Evolutionary conservation across 2,329 filamentous ascomycete genomes (phyloP).

Genomic region (Colletotrichum sp.): DNA sequence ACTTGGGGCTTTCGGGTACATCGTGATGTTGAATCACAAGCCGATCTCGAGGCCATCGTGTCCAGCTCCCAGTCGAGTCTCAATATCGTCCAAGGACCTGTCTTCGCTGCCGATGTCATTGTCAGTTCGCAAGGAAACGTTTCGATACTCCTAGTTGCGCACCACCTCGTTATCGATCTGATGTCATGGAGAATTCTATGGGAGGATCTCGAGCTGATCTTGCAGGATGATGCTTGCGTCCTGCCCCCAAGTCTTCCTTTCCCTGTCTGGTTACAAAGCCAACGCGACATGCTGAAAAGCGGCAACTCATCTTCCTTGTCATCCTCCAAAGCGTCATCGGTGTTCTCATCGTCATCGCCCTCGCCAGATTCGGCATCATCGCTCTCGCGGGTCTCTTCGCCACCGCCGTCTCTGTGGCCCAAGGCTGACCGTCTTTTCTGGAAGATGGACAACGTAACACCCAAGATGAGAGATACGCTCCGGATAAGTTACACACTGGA

Average conservation of each 20-base stretch:
- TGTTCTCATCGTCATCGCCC: not conserved
- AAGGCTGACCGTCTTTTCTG: not conserved
- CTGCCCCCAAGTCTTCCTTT: not conserved
- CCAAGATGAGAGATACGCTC: not conserved
- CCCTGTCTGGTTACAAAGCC: not conserved
- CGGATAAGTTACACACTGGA: not conserved
- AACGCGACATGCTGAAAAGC: not conserved
- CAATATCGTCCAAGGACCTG: not conserved
- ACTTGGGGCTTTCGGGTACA: not conserved
- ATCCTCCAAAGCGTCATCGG: not conserved
- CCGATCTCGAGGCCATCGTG: not conserved
- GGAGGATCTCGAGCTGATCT: not conserved
- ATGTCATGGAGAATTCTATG: not conserved
- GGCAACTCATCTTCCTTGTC: fast-evolving
- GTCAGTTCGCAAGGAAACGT: not conserved
- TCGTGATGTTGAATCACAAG: not conserved
- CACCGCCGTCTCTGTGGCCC: not conserved
- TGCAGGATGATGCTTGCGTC: not conserved
- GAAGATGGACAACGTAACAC: not conserved
- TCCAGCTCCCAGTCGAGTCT: not conserved
- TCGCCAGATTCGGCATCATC: not conserved
- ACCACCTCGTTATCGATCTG: not conserved
- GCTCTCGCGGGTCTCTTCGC: not conserved
- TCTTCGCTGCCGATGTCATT: not conserved
- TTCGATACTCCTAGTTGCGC: not conserved